A percentile compares a stretch with the other conserved stretches of the same genome.
These are phyloP conservation scores for Cryptomeria japonica DNA, from an alignment of 75 land plant species.

Conservation along the genomic window DNA sequence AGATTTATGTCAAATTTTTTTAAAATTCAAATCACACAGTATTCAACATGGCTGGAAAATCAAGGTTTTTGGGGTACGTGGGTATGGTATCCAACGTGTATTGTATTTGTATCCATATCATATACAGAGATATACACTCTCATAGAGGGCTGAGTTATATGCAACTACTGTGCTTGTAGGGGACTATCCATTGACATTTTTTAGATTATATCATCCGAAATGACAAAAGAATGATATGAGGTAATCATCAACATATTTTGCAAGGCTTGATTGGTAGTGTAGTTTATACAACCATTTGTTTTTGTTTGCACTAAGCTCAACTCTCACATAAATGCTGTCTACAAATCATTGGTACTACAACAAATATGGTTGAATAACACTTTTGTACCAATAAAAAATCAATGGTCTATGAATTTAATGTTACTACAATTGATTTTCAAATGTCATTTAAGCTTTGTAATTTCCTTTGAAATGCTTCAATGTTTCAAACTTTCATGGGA, in stretches of 20 bases:
- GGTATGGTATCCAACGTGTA: too few species aligned
- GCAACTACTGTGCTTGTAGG: too few species aligned
- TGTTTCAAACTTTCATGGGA: background rate
- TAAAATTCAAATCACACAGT: too few species aligned
- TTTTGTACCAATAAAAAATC: background rate
- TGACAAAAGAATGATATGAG: background rate
- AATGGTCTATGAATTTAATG: background rate
- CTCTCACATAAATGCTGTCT: background rate
- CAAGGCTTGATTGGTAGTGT: background rate
- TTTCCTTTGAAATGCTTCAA: background rate
- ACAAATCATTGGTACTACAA: background rate
- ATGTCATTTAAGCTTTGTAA: background rate
- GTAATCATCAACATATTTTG: background rate
- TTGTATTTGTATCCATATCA: too few species aligned
- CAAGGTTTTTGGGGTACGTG: too few species aligned
- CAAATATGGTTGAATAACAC: background rate
- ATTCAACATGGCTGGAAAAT: too few species aligned
- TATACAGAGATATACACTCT: too few species aligned
- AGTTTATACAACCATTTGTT: background rate
- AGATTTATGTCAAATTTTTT: too few species aligned
- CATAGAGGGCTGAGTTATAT: too few species aligned
- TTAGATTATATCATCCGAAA: background rate
- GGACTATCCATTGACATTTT: background rate
- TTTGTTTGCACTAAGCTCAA: background rate
- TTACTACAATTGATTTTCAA: background rate